phyloP scores from a whole-genome alignment of 805 yeast genomes.

The Saturnispora halmiae region DNA sequence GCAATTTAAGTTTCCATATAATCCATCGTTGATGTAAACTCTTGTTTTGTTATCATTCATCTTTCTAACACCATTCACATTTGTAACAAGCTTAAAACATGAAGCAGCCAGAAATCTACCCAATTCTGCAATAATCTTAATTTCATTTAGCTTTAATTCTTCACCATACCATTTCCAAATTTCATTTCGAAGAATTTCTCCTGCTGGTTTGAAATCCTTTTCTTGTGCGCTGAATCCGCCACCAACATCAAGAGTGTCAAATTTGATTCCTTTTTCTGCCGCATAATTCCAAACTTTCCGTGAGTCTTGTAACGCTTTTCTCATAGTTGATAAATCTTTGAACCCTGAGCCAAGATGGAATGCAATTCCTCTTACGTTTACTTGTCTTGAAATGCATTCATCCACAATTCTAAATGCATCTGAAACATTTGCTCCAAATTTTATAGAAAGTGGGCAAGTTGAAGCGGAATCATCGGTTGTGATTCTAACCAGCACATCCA shows the following conservation, averaged over 20 bases:
- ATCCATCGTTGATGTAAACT: constrained; percentile 90
- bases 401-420: constrained; percentile 48
- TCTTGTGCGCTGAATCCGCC: constrained; percentile 67
- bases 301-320: constrained; percentile 66
- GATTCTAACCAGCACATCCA: constrained; percentile 66
- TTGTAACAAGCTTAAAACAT: constrained; percentile 76
- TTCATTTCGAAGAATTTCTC: constrained; percentile 46
- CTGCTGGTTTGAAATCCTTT: constrained; percentile 47
- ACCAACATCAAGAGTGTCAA: constrained; percentile 68
- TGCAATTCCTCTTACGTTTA: constrained; percentile 75
- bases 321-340: constrained; percentile 54
- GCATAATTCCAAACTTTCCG: constrained; percentile 58
- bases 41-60: constrained; percentile 38
- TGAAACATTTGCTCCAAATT: constrained; percentile 71
- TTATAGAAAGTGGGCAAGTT: constrained; percentile 75
- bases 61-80: constrained; percentile 75
- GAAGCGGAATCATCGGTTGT: constrained; percentile 86
- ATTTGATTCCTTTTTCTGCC: constrained; percentile 30
- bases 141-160: constrained; percentile 19
- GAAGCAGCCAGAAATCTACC: constrained; percentile 84
- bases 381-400: constrained; percentile 49
- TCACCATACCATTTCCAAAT: constrained; percentile 55
- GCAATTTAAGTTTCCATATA: constrained; percentile 92
- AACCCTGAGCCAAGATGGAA: constrained; percentile 97
- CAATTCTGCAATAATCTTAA: constrained; percentile 76